phyloP scores from a whole-genome alignment of 441 rosid species.

The Mallotus repandus region DNA sequence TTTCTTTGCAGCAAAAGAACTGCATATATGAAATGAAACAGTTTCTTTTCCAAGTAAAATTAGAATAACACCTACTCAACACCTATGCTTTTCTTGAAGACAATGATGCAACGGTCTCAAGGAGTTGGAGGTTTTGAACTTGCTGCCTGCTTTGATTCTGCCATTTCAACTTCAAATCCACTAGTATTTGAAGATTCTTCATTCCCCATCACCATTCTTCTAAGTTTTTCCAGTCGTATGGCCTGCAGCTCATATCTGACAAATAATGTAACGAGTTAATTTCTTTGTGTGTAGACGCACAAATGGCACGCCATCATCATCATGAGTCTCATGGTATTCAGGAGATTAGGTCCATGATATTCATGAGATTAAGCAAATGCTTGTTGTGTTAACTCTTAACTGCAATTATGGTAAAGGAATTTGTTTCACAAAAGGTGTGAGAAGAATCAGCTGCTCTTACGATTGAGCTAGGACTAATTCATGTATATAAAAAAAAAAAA shows the following conservation, averaged over 20 bases:
- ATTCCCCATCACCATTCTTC: constrained; percentile 39
- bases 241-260: constrained; percentile 70
- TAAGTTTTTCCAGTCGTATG: constrained; percentile 45
- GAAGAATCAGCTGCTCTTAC: background rate
- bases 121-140: constrained; percentile 39
- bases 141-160: constrained; percentile 49
- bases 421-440: background rate
- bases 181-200: constrained; percentile 33
- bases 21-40: background rate
- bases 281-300: background rate
- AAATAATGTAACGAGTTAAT: constrained; percentile 12
- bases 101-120: constrained; percentile 23
- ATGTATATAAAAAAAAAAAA: background rate
- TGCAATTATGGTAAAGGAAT: background rate
- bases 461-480: constrained; percentile 3
- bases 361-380: background rate
- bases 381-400: background rate
- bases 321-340: background rate
- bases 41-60: background rate
- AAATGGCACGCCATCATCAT: background rate
- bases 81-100: background rate
- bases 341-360: background rate
- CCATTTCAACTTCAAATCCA: constrained; percentile 77
- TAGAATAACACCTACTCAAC: background rate
- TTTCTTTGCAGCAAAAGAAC: background rate